Evolutionary conservation across 768 basidiomycete species (phyloP).

Genomic region (Lactarius hengduanensis): DNA sequence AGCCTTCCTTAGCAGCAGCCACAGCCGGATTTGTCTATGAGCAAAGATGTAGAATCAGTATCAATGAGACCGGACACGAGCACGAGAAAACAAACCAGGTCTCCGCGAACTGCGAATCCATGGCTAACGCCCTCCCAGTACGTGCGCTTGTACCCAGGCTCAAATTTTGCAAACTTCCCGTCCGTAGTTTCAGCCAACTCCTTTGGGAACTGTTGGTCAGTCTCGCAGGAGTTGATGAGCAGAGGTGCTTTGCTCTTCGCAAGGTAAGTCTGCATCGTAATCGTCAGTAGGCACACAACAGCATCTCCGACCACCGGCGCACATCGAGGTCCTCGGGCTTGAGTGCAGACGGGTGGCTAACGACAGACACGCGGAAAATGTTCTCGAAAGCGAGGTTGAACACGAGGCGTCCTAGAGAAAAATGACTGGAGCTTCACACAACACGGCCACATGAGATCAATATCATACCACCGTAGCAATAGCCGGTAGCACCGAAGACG

Average conservation of each 20-base stretch:
- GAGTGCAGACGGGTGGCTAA: conserved; percentile 49
- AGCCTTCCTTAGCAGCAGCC: conserved; percentile 43
- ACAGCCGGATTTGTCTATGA: conserved; percentile 32
- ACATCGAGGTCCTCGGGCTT: conserved; percentile 42
- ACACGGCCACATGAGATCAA: background rate
- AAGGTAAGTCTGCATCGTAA: too few species aligned
- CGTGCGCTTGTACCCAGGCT: too few species aligned
- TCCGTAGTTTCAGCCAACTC: too few species aligned
- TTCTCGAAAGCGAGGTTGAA: conserved; percentile 44
- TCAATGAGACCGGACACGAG: conserved; percentile 1
- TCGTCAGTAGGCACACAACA: too few species aligned
- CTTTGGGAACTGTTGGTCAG: too few species aligned
- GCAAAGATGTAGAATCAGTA: conserved; percentile 18
- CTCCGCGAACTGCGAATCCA: too few species aligned
- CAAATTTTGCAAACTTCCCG: too few species aligned
- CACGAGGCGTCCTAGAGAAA: conserved; percentile 15
- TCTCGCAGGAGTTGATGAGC: too few species aligned
- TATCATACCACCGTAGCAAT: conserved; percentile 32
- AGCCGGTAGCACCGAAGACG: conserved; percentile 34
- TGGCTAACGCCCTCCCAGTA: too few species aligned
- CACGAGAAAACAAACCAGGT: too few species aligned
- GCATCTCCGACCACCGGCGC: background rate
- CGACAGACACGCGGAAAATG: conserved; percentile 39
- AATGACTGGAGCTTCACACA: background rate
- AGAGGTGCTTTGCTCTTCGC: too few species aligned